A percentile compares a stretch with the other conserved stretches of the same genome.
Conservation (phyloP, 129 eudicot species). For the Flaveria ramosissima region DNA sequence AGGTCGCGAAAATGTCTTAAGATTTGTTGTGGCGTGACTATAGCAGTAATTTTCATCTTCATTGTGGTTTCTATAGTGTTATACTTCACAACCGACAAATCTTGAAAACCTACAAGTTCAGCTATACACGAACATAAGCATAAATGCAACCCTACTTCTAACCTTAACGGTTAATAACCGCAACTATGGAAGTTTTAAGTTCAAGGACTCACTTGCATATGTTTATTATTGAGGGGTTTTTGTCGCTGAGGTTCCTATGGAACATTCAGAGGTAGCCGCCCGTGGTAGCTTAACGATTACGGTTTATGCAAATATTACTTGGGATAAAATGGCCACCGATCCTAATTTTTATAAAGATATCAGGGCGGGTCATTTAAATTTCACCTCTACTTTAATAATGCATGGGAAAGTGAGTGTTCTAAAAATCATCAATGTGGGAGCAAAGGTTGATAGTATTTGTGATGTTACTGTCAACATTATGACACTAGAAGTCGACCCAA, state of each 20-base stretch:
- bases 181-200: conserved; percentile 41
- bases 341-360: conserved; percentile 38
- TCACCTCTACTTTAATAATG: conserved; percentile 39
- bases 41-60: conserved; percentile 14
- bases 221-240: conserved; percentile 33
- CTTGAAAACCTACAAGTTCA: conserved; percentile 44
- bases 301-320: conserved; percentile 34
- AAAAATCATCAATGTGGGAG: conserved; percentile 34
- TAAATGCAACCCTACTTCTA: conserved; percentile 42
- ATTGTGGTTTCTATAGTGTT: conserved; percentile 34
- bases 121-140: conserved; percentile 34
- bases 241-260: conserved; percentile 35
- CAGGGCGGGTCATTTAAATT: conserved; percentile 33
- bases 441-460: conserved; percentile 35
- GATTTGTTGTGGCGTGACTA: conserved; percentile 36
- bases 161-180: conserved; percentile 35
- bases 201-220: conserved; percentile 39
- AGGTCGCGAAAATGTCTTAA: conserved; percentile 36
- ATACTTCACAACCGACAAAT: conserved; percentile 44
- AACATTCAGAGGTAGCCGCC: conserved; percentile 35
- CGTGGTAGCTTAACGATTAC: conserved; percentile 33
- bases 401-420: conserved; percentile 40
- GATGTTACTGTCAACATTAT: conserved; percentile 26
- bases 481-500: conserved; percentile 38
- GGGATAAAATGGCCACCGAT: conserved; percentile 38